A percentile compares a stretch with the other conserved stretches of the same genome.
phyloP scores from a whole-genome alignment of 1,284 basidiomycete genomes.

The Hymenochaete sp. region DNA sequence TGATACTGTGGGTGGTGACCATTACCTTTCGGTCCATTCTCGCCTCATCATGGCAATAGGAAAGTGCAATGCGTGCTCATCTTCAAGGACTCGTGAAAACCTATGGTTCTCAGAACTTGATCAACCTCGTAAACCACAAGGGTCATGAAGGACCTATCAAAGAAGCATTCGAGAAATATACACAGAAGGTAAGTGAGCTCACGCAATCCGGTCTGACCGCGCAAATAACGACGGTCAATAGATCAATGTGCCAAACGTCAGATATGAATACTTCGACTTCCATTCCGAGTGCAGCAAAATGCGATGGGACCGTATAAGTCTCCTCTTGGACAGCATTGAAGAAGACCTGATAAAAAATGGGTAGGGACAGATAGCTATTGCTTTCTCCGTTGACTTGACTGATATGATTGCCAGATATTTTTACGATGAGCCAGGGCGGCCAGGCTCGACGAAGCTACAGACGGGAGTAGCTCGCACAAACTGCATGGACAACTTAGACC shows the following conservation, averaged over 20 bases:
- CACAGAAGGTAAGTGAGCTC: slow-evolving; percentile 44
- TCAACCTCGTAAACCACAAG: slow-evolving; percentile 94
- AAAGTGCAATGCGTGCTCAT: slow-evolving; percentile 66
- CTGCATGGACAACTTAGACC: slow-evolving; percentile 94
- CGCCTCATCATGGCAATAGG: too few relatives aligned
- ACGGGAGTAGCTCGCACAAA: slow-evolving; percentile 72
- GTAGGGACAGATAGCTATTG: slow-evolving; percentile 32
- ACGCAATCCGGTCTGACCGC: slow-evolving; percentile 2
- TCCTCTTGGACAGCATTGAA: slow-evolving; percentile 73
- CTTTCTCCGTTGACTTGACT: slow-evolving; percentile 1
- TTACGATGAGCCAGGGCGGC: slow-evolving; percentile 43
- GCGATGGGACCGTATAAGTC: slow-evolving; percentile 88
- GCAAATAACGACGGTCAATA: slow-evolving; percentile 24
- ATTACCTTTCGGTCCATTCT: too few relatives aligned
- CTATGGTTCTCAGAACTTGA: slow-evolving; percentile 79
- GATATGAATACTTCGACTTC: slow-evolving; percentile 97
- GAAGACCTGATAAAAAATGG: slow-evolving; percentile 68
- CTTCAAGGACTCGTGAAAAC: slow-evolving; percentile 64
- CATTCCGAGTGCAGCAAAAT: slow-evolving; percentile 93
- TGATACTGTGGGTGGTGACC: slow-evolving; percentile 52
- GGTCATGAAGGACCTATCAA: slow-evolving; percentile 94
- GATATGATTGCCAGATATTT: slow-evolving; percentile 54
- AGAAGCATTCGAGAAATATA: slow-evolving; percentile 83
- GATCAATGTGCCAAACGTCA: slow-evolving; percentile 59
- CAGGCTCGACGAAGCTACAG: slow-evolving; percentile 48